These are phyloP conservation scores for Auriscalpium orientale DNA, from an alignment of 768 basidiomycete genomes.

Conservation along the genomic window DNA sequence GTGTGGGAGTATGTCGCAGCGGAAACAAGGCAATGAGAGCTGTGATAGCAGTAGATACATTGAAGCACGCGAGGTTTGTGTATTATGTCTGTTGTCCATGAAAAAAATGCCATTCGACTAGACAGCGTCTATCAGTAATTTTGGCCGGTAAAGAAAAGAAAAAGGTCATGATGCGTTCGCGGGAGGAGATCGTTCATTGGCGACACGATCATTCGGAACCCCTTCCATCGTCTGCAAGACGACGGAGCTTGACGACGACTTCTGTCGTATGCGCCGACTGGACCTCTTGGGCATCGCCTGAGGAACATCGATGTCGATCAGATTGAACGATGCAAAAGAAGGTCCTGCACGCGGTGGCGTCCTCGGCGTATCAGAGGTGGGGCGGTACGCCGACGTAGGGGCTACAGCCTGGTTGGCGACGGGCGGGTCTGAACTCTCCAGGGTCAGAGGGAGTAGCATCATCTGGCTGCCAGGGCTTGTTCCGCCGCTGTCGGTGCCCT, in stretches of 20 bases:
- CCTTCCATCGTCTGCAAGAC: slow-evolving; percentile 1
- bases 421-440: slow-evolving; percentile 2
- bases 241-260: background rate
- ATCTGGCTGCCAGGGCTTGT: background rate
- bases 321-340: background rate
- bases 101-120: too few species aligned
- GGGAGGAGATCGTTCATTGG: background rate
- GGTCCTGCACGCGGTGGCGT: background rate
- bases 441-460: background rate
- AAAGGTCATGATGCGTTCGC: background rate
- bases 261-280: background rate
- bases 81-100: too few species aligned
- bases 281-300: background rate
- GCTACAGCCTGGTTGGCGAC: slow-evolving; percentile 3
- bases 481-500: background rate
- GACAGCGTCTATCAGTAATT: too few species aligned
- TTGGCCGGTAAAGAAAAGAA: background rate
- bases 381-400: background rate
- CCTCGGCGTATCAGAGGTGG: background rate
- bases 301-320: too few species aligned
- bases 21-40: too few species aligned
- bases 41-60: too few species aligned
- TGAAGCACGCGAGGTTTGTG: too few species aligned
- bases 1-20: too few species aligned
- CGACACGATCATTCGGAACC: background rate